Base-by-base conservation (phyloP, 1,284 basidiomycete species). In the Pseudozyma flocculosa region DNA sequence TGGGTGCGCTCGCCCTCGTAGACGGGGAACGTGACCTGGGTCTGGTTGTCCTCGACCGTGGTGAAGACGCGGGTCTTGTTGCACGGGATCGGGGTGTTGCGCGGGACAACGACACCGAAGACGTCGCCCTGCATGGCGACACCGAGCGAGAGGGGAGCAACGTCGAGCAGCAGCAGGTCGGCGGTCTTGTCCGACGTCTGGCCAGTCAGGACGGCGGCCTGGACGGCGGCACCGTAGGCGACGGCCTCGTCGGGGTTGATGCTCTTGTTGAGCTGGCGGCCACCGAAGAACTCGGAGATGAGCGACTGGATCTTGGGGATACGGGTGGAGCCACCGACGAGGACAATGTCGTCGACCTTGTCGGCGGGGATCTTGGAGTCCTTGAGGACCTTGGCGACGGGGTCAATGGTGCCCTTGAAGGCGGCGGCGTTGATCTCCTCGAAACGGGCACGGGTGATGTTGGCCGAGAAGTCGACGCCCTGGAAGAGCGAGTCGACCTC, bases 251-350 rank as follows among this genome's bases (percentile, higher is more conserved):
- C 80, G 59, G 80, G 80, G 80, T 81, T 81, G 78, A 81, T 81
- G 48, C 90, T 92, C 86, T 97, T 97, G 89, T 97, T 98, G 79
- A 95, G 83, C 81, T 94, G 89, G 78, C 92, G 92, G 62, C 92
- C 92, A 81, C 88, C 89, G 80, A 98, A 99, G 86, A 87, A 92
- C 80, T 98, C 94, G 63, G 93, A 97, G 57, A 99, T 92, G 61
- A 98, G 87, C 26, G 91, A 86, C 83, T 97, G 94, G 74, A 99
- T 90, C 85, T 97, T 97, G 76, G 94, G 94, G 80, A 99, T 99
- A 87, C 95, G 94, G 71, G 95, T 98, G 52, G 95, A 98, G 72
- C 95, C 93, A 84, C 95, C 94, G 72, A 99, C 94, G 21, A 99
- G 90, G 79, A 98, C 95, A 72, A 99, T 97, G 76, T 99, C 94